Evolutionary conservation across 2,329 filamentous ascomycete species (phyloP).

Genomic region (Epichloe bromicola): DNA sequence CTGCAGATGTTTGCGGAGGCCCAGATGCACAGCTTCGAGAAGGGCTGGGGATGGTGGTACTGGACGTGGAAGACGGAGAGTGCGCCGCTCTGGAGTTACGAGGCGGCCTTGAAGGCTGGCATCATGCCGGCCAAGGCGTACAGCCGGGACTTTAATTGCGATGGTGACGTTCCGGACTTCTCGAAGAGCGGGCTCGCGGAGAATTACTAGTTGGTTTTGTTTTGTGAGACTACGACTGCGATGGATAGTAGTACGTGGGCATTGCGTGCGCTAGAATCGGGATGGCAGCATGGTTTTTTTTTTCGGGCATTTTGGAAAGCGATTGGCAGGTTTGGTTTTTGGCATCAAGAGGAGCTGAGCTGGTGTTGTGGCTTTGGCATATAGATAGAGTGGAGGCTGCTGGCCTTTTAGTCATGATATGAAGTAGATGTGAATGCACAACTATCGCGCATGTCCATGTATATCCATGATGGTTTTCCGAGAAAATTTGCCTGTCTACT

Average conservation of each 20-base stretch:
- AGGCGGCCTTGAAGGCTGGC: constrained; percentile 61
- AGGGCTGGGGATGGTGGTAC: constrained; percentile 96
- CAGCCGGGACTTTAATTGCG: constrained; percentile 56
- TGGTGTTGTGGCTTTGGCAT: too few species aligned
- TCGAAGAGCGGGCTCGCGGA: constrained; percentile 31
- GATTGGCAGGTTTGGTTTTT: neutral
- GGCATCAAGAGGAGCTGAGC: neutral
- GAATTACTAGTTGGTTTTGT: constrained; percentile 23
- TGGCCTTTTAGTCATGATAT: too few species aligned
- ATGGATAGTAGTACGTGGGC: neutral
- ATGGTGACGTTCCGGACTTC: constrained; percentile 41
- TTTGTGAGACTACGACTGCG: neutral
- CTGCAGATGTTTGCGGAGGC: constrained; percentile 84
- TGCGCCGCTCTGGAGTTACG: constrained; percentile 84
- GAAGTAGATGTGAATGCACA: too few species aligned
- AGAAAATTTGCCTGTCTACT: too few species aligned
- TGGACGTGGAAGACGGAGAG: constrained; percentile 95
- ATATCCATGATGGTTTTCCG: too few species aligned
- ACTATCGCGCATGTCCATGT: too few species aligned
- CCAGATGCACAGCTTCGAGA: constrained; percentile 90
- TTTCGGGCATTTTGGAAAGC: neutral
- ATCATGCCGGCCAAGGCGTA: constrained; percentile 69
- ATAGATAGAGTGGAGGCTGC: too few species aligned
- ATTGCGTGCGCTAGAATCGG: neutral
- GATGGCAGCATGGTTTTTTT: neutral